Evolutionary conservation across 805 yeast species (phyloP).

Genomic region (Phaffomyces thermotolerans): DNA sequence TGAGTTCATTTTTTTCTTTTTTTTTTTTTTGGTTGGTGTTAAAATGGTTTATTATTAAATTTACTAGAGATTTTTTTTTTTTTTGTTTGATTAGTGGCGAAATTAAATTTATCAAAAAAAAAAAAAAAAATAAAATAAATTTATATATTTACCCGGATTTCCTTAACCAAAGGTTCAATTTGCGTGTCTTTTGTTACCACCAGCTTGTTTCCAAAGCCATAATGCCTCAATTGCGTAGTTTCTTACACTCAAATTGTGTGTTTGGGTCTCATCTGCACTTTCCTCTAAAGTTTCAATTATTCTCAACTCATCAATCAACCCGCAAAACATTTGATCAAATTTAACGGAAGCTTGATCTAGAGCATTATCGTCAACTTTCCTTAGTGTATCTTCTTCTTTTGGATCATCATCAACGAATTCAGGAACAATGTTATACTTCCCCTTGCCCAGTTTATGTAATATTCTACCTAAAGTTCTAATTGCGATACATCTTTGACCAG

Average conservation of each 20-base stretch:
- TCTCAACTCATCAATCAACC: slow-evolving; percentile 51
- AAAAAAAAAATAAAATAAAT: too few species aligned
- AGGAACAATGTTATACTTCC: slow-evolving; percentile 47
- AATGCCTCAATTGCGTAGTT: slow-evolving; percentile 84
- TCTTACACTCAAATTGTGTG: slow-evolving; percentile 64
- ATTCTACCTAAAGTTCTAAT: slow-evolving; percentile 84
- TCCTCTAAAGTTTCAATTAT: slow-evolving; percentile 60
- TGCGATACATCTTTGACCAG: slow-evolving; percentile 83
- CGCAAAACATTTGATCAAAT: slow-evolving; percentile 54
- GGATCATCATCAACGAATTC: slow-evolving; percentile 31
- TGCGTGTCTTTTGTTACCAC: slow-evolving; percentile 30
- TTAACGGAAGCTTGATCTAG: slow-evolving; percentile 25
- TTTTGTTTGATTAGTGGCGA: slow-evolving; percentile 3
- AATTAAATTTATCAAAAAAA: too few species aligned
- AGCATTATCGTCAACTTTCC: slow-evolving; percentile 27
- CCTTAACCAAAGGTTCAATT: slow-evolving; percentile 6
- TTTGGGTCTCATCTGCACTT: slow-evolving; percentile 57
- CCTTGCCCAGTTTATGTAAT: slow-evolving; percentile 66
- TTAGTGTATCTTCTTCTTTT: slow-evolving; percentile 15
- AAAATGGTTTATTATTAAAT: too few species aligned
- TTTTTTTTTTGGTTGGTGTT: slow-evolving; percentile 1
- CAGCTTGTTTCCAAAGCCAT: slow-evolving; percentile 72
- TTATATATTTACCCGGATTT: too few species aligned
- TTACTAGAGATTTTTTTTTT: not conserved
- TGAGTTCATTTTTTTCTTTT: slow-evolving; percentile 17